phyloP scores from a whole-genome alignment of 139 green algal species.

The Pseudopediastrum boryanum region DNA sequence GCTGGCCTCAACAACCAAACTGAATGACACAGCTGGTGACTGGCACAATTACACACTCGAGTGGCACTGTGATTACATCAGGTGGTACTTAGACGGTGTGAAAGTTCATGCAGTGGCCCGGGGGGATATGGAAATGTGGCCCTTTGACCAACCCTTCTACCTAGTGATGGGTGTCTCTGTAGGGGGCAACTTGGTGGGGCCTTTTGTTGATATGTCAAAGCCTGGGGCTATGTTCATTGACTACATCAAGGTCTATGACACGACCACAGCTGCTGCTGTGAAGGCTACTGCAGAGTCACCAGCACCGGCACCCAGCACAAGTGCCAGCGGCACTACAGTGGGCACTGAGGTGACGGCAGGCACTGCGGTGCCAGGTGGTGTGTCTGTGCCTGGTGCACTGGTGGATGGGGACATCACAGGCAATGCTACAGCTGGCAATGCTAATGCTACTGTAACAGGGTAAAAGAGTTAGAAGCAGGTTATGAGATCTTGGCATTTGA shows the following conservation, averaged over 20 bases:
- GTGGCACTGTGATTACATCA: conserved; percentile 22
- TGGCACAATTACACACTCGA: conserved; percentile 18
- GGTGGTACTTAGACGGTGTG: not conserved
- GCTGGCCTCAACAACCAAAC: not conserved
- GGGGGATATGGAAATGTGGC: not conserved
- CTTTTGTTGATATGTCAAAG: not conserved
- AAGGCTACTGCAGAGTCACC: too few species aligned
- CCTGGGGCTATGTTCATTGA: conserved; percentile 9
- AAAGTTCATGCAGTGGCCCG: not conserved
- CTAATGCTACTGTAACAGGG: too few species aligned
- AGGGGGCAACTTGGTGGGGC: not conserved
- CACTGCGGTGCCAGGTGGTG: too few species aligned
- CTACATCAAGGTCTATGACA: not conserved
- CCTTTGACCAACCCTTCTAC: conserved; percentile 19
- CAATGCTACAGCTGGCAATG: too few species aligned
- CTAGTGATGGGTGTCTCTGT: not conserved
- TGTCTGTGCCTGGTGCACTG: too few species aligned
- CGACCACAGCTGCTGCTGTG: not conserved
- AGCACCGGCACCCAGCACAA: too few species aligned
- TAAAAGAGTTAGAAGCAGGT: too few species aligned
- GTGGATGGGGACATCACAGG: too few species aligned
- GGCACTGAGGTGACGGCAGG: too few species aligned
- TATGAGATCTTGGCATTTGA: too few species aligned
- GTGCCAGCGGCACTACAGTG: too few species aligned
- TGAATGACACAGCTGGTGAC: not conserved